Evolutionary conservation across 768 basidiomycete genomes (phyloP).

Genomic region (Lactifluus volemus): DNA sequence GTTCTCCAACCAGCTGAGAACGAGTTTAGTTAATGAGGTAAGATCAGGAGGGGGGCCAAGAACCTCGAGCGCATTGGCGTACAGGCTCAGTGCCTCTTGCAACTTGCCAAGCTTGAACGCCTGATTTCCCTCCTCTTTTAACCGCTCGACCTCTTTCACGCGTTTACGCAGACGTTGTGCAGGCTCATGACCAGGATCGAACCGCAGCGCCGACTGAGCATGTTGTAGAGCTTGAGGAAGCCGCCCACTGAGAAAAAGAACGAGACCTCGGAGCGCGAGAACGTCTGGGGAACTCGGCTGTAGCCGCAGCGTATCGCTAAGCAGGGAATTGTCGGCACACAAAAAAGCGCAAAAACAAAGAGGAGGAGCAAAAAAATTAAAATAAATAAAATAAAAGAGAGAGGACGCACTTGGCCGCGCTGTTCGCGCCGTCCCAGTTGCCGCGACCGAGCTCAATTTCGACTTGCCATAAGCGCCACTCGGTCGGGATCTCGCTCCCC

Average conservation of each 20-base stretch:
- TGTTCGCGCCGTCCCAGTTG: conserved; percentile 65
- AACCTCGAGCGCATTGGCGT: conserved; percentile 61
- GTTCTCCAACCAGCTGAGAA: conserved; percentile 52
- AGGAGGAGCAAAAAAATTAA: neutral
- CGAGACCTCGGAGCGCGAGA: conserved; percentile 66
- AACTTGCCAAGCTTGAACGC: conserved; percentile 58
- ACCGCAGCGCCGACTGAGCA: conserved; percentile 56
- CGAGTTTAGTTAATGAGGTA: too few species aligned
- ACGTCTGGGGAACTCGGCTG: conserved; percentile 72
- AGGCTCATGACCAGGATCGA: conserved; percentile 68
- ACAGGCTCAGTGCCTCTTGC: conserved; percentile 57
- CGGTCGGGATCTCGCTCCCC: conserved; percentile 62
- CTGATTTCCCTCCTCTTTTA: conserved; percentile 80
- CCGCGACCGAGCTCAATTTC: conserved; percentile 68
- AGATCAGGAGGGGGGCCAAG: too few species aligned
- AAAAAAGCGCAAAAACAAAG: neutral
- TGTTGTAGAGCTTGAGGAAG: conserved; percentile 68
- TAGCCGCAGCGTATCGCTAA: conserved; percentile 65
- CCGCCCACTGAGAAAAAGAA: conserved; percentile 66
- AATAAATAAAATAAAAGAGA: neutral
- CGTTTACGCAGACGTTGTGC: conserved; percentile 68
- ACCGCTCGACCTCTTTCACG: conserved; percentile 70
- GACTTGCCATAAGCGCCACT: conserved; percentile 75
- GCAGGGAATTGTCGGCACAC: neutral
- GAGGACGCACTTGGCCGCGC: conserved; percentile 59